A percentile compares a stretch with the other conserved stretches of the same genome.
phyloP scores from a whole-genome alignment of 305 asterid genomes.

The Plantago rigida region DNA sequence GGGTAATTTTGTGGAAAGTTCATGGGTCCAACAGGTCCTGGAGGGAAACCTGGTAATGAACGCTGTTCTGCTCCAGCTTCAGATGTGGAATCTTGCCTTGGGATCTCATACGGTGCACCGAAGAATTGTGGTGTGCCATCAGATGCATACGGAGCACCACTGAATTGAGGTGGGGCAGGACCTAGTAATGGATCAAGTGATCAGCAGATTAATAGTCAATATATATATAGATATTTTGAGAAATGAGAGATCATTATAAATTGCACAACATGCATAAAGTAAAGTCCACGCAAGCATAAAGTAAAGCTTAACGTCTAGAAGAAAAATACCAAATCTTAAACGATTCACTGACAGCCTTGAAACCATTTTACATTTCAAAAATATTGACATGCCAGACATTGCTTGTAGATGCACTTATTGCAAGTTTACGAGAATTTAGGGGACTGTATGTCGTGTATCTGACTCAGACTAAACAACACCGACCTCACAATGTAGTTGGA shows the following conservation, averaged over 20 bases:
- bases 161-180: slow-evolving; percentile 54
- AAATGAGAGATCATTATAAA: too few relatives aligned
- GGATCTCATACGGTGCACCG: slow-evolving; percentile 51
- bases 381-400: too few relatives aligned
- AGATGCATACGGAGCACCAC: slow-evolving; percentile 49
- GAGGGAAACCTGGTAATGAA: slow-evolving; percentile 48
- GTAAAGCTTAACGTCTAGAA: too few relatives aligned
- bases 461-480: neutral
- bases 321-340: neutral
- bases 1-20: slow-evolving; percentile 53
- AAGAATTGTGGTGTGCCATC: slow-evolving; percentile 62
- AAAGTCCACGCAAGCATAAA: neutral
- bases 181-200: slow-evolving; percentile 22
- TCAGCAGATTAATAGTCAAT: too few relatives aligned
- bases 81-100: slow-evolving; percentile 49
- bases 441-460: too few relatives aligned
- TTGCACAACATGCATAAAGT: too few relatives aligned
- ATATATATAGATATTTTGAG: too few relatives aligned
- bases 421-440: too few relatives aligned
- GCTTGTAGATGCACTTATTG: too few relatives aligned
- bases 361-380: too few relatives aligned
- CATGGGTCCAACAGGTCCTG: slow-evolving; percentile 47
- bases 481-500: neutral
- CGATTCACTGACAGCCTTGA: neutral
- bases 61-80: slow-evolving; percentile 64